A percentile compares a stretch with the other conserved stretches of the same genome.
phyloP scores from a whole-genome alignment of 257 asterid genomes.

The Solanum tacnaense region DNA sequence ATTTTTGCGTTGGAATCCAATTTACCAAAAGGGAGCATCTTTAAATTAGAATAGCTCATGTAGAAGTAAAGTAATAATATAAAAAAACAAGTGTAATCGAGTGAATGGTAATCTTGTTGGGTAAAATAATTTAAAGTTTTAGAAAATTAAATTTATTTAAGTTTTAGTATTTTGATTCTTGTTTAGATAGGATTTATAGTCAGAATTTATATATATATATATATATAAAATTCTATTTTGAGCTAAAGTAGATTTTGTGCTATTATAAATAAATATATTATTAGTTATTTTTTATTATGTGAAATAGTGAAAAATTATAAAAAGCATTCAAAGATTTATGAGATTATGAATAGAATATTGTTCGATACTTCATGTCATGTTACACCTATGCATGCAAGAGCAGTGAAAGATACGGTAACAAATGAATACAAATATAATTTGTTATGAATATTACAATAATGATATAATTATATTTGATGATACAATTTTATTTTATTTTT shows the following conservation, averaged over 20 bases:
- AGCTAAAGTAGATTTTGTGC: neutral
- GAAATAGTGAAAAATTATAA: neutral
- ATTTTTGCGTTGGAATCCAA: conserved; percentile 29
- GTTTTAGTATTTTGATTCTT: neutral
- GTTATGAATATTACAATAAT: too few relatives aligned
- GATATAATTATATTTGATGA: too few relatives aligned
- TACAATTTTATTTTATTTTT: too few relatives aligned
- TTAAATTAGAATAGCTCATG: neutral
- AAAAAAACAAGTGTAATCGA: neutral
- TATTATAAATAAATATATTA: neutral
- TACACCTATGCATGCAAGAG: too few relatives aligned
- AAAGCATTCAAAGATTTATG: too few relatives aligned
- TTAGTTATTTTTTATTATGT: neutral
- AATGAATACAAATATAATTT: too few relatives aligned
- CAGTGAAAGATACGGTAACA: too few relatives aligned
- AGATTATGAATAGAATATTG: too few relatives aligned
- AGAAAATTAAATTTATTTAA: neutral
- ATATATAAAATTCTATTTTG: neutral
- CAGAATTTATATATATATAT: too few relatives aligned
- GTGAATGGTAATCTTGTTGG: neutral
- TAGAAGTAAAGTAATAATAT: conserved; percentile 1
- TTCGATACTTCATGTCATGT: too few relatives aligned
- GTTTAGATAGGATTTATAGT: neutral
- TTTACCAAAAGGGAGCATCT: conserved; percentile 3
- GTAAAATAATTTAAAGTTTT: neutral